Conservation (phyloP, 768 basidiomycete genomes). For the Kwoniella shandongensis region DNA sequence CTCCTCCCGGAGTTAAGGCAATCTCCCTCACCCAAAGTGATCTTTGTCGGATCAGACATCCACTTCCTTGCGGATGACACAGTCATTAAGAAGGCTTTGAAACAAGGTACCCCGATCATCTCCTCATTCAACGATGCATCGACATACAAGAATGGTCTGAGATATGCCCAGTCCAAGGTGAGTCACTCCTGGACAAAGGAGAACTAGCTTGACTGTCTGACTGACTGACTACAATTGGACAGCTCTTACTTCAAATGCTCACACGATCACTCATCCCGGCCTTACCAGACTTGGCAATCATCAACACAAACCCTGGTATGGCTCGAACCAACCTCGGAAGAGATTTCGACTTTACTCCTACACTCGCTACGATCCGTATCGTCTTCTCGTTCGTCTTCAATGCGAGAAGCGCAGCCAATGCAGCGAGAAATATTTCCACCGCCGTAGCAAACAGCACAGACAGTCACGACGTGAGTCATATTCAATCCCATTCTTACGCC, state of each 20-base stretch:
- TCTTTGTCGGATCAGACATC: slow-evolving; percentile 24
- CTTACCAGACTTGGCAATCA: slow-evolving; percentile 7
- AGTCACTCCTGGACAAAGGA: slow-evolving; percentile 23
- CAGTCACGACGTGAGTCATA: slow-evolving; percentile 16
- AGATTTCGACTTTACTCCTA: slow-evolving; percentile 6
- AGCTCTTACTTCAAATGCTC: slow-evolving; percentile 21
- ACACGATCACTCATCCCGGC: slow-evolving; percentile 9
- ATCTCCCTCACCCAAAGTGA: slow-evolving; percentile 10
- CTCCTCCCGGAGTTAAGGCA: slow-evolving; percentile 13
- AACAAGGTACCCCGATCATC: slow-evolving; percentile 2
- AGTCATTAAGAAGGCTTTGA: slow-evolving; percentile 2
- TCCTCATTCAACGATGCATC: slow-evolving; percentile 11
- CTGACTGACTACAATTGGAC: too few species aligned
- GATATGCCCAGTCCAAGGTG: slow-evolving; percentile 26
- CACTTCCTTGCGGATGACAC: slow-evolving; percentile 9
- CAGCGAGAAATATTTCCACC: slow-evolving; percentile 15
- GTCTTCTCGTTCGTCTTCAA: slow-evolving; percentile 1
- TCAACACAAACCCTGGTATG: slow-evolving; percentile 18
- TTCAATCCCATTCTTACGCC: too few species aligned
- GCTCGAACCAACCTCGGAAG: slow-evolving; percentile 19
- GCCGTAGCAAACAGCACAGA: slow-evolving; percentile 7
- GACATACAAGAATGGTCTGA: slow-evolving; percentile 10
- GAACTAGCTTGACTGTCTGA: slow-evolving; percentile 20
- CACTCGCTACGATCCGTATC: neutral
- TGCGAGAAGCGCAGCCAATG: slow-evolving; percentile 10